Conservation (phyloP, 78 protist genomes). For the Dictyostelium brefeldianum region DNA sequence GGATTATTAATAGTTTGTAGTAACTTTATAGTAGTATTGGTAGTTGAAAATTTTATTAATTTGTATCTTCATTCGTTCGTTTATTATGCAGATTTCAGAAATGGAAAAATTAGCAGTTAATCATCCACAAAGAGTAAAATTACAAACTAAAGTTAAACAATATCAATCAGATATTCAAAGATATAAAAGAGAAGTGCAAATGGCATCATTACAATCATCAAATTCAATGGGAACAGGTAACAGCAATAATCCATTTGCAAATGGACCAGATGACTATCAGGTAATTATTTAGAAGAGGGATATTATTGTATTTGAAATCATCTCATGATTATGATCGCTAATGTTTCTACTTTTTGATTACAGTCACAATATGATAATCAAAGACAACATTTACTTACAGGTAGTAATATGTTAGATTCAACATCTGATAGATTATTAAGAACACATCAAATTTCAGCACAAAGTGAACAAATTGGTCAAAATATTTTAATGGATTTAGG, state of each 20-base stretch:
- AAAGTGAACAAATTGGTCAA: conserved; percentile 65
- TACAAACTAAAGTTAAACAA: conserved; percentile 55
- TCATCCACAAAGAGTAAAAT: conserved; percentile 60
- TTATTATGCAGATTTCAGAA: conserved; percentile 19
- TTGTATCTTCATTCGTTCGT: background rate
- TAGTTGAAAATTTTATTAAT: too few species aligned
- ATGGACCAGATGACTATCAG: conserved; percentile 56
- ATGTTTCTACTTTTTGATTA: background rate
- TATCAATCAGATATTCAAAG: conserved; percentile 51
- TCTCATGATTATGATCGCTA: background rate
- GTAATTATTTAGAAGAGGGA: background rate
- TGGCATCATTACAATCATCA: conserved; percentile 24
- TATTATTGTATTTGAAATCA: background rate
- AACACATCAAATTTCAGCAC: conserved; percentile 65
- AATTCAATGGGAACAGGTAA: background rate
- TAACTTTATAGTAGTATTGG: too few species aligned
- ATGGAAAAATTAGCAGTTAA: conserved; percentile 55
- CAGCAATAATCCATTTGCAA: conserved; percentile 22
- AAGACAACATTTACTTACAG: conserved; percentile 63
- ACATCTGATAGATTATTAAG: conserved; percentile 61
- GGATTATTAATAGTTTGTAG: background rate
- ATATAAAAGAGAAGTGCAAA: conserved; percentile 57
- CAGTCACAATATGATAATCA: conserved; percentile 80
- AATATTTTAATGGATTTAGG: conserved; percentile 42
- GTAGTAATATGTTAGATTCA: conserved; percentile 19